Percentiles rank a stretch among this genome's conserved stretches.
Evolutionary conservation across 805 yeast genomes (phyloP).

Genomic region (Lachancea fermentati): DNA sequence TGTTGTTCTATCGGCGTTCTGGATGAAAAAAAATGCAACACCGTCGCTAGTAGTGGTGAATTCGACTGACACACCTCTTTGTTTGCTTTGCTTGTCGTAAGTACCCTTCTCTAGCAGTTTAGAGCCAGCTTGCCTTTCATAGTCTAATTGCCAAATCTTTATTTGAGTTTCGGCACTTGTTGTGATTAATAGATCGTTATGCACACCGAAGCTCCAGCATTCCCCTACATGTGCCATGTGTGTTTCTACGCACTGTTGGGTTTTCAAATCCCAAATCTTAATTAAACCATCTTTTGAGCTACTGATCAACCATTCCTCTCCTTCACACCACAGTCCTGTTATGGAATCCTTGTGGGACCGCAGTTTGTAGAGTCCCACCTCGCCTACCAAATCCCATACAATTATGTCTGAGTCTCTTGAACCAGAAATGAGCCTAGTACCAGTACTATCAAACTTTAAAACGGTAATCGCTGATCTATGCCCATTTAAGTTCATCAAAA

Average conservation of each 20-base stretch:
- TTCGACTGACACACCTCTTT: slow-evolving; percentile 56
- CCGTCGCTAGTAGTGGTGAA: slow-evolving; percentile 36
- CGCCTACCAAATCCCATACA: slow-evolving; percentile 93
- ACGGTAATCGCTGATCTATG: slow-evolving; percentile 75
- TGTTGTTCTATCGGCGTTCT: slow-evolving; percentile 73
- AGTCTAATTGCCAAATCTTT: slow-evolving; percentile 74
- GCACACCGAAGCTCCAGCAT: slow-evolving; percentile 76
- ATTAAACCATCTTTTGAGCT: slow-evolving; percentile 86
- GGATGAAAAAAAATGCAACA: slow-evolving; percentile 50
- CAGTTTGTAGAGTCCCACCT: slow-evolving; percentile 79
- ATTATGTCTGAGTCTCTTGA: slow-evolving; percentile 79
- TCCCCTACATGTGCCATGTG: slow-evolving; percentile 92
- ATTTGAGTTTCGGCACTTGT: slow-evolving; percentile 77
- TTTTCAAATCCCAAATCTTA: slow-evolving; percentile 87
- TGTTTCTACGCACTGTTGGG: slow-evolving; percentile 89
- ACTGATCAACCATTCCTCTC: slow-evolving; percentile 67
- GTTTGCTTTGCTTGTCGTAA: slow-evolving; percentile 70
- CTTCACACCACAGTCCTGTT: slow-evolving; percentile 65
- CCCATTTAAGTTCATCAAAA: slow-evolving; percentile 81
- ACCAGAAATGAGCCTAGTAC: slow-evolving; percentile 83
- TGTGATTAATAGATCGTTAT: slow-evolving; percentile 50
- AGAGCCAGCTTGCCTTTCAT: slow-evolving; percentile 45
- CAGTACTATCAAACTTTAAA: slow-evolving; percentile 67
- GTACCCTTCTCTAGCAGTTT: slow-evolving; percentile 56
- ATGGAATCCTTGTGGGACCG: slow-evolving; percentile 87